These are phyloP conservation scores for Aethionema arabicum DNA, from an alignment of 345 rosid species.

Conservation along the genomic window DNA sequence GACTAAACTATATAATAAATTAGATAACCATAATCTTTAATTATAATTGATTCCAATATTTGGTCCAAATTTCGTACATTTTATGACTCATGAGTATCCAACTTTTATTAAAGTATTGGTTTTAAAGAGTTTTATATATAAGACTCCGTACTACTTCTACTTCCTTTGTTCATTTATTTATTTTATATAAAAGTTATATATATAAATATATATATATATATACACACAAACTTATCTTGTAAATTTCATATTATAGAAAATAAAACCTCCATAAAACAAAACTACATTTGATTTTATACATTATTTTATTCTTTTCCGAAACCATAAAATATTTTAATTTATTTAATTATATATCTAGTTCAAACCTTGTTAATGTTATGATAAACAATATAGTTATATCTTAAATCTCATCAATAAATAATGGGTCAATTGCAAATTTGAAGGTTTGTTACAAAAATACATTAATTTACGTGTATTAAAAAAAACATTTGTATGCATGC, in stretches of 20 bases:
- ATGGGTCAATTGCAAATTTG: too few relatives aligned
- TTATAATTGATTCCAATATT: constrained; percentile 20
- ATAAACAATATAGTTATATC: not conserved
- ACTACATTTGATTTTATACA: too few relatives aligned
- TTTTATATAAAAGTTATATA: constrained; percentile 12
- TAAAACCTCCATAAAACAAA: too few relatives aligned
- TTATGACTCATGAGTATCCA: constrained; percentile 36
- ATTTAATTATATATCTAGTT: too few relatives aligned
- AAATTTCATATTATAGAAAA: too few relatives aligned
- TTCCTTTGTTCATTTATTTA: constrained; percentile 12
- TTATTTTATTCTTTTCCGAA: too few relatives aligned
- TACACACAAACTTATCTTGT: not conserved
- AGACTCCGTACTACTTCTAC: constrained; percentile 28
- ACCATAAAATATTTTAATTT: too few relatives aligned
- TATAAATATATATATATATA: not conserved
- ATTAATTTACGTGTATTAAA: too few relatives aligned
- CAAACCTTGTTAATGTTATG: not conserved
- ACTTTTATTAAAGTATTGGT: constrained; percentile 31
- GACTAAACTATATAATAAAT: constrained; percentile 19
- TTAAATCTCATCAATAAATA: not conserved
- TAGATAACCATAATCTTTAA: too few relatives aligned
- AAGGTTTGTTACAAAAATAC: too few relatives aligned
- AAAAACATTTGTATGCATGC: too few relatives aligned
- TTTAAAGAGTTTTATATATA: constrained; percentile 23
- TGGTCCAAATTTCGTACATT: constrained; percentile 30